Evolutionary conservation across 2,329 filamentous ascomycete genomes (phyloP).

Genomic region (Xylariaceae sp.): DNA sequence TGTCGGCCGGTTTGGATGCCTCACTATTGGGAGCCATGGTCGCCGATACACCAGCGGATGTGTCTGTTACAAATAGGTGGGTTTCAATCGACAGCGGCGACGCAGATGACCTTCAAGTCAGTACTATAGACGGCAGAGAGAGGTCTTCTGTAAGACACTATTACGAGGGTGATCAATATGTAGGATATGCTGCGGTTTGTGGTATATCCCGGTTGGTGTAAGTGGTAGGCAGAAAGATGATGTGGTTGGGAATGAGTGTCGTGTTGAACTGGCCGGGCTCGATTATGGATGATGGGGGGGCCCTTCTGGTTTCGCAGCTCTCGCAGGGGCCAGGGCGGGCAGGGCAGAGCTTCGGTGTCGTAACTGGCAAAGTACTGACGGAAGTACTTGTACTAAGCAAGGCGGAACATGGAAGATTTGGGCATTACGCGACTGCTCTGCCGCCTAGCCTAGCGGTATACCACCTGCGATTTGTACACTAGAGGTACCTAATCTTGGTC

Average conservation of each 20-base stretch:
- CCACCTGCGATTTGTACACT: neutral
- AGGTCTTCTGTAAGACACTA: neutral
- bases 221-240: neutral
- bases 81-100: constrained; percentile 3
- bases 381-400: constrained; percentile 9
- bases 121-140: neutral
- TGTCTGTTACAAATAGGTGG: constrained; percentile 12
- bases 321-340: neutral
- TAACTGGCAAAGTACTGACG: neutral
- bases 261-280: neutral
- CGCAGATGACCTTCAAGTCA: neutral
- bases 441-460: constrained; percentile 27
- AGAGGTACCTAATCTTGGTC: neutral
- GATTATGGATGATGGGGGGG: neutral
- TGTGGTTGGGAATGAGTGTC: neutral
- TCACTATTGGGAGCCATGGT: constrained; percentile 93
- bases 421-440: constrained; percentile 32
- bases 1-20: constrained; percentile 76
- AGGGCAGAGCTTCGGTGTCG: constrained; percentile 1
- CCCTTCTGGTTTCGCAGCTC: constrained; percentile 4
- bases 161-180: neutral
- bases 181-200: neutral
- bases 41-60: constrained; percentile 25
- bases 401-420: constrained; percentile 18
- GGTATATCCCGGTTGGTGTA: neutral